phyloP scores from a whole-genome alignment of 1,139 yeast genomes.

The Nakaseomyces delphensis region DNA sequence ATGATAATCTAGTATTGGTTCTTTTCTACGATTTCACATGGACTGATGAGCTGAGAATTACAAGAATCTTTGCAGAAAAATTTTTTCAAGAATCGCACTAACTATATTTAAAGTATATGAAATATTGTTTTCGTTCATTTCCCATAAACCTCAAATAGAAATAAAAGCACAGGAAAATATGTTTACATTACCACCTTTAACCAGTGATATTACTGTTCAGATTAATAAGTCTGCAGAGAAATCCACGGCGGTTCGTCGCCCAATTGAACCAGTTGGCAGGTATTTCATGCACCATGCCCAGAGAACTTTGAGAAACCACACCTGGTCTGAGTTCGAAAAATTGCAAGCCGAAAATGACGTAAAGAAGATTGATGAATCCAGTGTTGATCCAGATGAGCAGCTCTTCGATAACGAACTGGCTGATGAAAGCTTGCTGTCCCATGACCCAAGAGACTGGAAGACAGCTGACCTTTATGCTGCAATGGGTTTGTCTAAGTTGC shows the following conservation, averaged over 20 bases:
- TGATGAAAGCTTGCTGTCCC: slow-evolving; percentile 58
- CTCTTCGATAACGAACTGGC: slow-evolving; percentile 73
- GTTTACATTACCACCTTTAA: slow-evolving; percentile 33
- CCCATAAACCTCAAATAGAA: no score
- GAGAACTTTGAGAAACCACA: slow-evolving; percentile 91
- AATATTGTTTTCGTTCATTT: no score
- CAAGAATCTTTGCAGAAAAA: no score
- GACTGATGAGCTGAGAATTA: no score
- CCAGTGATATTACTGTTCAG: slow-evolving; percentile 38
- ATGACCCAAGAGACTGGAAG: slow-evolving; percentile 98
- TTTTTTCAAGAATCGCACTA: no score
- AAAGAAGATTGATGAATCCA: slow-evolving; percentile 53
- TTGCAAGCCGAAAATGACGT: slow-evolving; percentile 89
- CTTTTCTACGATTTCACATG: no score
- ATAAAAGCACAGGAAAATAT: slow-evolving; percentile 11
- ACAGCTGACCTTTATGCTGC: slow-evolving; percentile 93
- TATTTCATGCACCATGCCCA: slow-evolving; percentile 94
- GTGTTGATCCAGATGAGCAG: slow-evolving; percentile 64
- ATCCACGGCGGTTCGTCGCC: slow-evolving; percentile 69
- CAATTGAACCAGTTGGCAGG: slow-evolving; percentile 95
- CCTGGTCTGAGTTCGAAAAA: slow-evolving; percentile 96
- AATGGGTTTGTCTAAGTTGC: slow-evolving; percentile 81
- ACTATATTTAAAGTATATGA: no score
- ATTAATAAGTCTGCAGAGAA: slow-evolving; percentile 46
- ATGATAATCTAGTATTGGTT: no score